Evolutionary conservation across 73 alveolate genomes (phyloP), one percentile per base, ranked within the genome.

Genomic region (Paramecium pentaurelia): DNA sequence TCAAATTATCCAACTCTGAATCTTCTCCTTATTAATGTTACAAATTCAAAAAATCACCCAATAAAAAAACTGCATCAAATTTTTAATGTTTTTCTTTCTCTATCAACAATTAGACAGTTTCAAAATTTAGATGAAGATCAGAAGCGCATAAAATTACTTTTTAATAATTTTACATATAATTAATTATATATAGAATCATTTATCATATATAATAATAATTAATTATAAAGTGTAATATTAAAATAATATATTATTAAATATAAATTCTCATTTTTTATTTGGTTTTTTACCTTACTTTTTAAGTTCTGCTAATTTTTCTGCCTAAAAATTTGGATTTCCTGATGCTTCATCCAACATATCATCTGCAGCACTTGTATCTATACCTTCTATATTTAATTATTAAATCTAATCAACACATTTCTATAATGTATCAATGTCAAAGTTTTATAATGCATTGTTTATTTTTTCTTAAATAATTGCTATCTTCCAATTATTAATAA

Each of bases 281-380:
- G 91, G 91, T 51, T 89, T 89, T 34, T 89, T 89, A 14, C 94
- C 94, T 20, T 77, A 40, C 68, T 89, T 89, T 71, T 89, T 89
- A n/a, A 45, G 84, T 45, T 89, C 94, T 71, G 88, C 86, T 38
- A 71, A 71, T 34, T 89, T 89, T 40, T 89, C 94, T 27, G 71
- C 47, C 11, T 51, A 40, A 27, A 71, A 89, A 16, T 89, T 89
- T 14, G 92, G 92, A 37, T 89, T 89, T 11, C 77, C 90, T 20
- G 86, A 40, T 71, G 94, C 94, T 12, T 89, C 94, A 45, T 77
- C 94, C 8, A 89, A 37, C 94, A 89, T 89, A 71, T 89, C 94
- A 27, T 89, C 94, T 45, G 88, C 94, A 58, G 92, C 77, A 36
- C 64, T 71, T n/a, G 94, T 83, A 51, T 89, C 94, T 34, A 89